phyloP scores from a whole-genome alignment of 768 basidiomycete genomes.

The Gymnopilus dilepis region DNA sequence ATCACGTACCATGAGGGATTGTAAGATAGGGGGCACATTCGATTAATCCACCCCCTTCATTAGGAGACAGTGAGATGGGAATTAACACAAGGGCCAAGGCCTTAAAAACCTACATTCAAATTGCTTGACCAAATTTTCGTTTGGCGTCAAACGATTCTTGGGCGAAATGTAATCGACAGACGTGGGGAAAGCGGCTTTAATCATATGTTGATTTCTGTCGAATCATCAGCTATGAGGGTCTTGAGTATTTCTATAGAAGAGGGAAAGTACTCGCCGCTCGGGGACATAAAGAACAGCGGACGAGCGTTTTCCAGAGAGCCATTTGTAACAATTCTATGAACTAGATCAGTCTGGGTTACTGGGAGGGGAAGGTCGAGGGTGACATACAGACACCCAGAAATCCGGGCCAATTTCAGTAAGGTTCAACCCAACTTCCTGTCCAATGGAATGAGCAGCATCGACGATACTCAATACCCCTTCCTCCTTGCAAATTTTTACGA shows the following conservation, averaged over 20 bases:
- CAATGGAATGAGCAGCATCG: conserved; percentile 84
- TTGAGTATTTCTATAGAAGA: background rate
- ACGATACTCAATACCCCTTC: conserved; percentile 68
- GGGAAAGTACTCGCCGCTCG: conserved; percentile 37
- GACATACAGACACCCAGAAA: conserved; percentile 76
- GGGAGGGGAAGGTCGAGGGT: background rate
- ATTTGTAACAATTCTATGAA: conserved; percentile 81
- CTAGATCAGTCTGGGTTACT: background rate
- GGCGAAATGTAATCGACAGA: conserved; percentile 57
- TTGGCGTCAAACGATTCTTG: conserved; percentile 35
- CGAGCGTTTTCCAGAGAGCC: conserved; percentile 74
- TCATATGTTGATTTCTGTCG: conserved; percentile 64
- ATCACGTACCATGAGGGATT: conserved; percentile 52
- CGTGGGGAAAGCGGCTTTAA: conserved; percentile 65
- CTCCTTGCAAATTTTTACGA: conserved; percentile 68
- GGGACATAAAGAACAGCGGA: conserved; percentile 82
- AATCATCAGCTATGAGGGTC: too few species aligned
- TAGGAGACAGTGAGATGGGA: background rate
- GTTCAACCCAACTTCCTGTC: conserved; percentile 72
- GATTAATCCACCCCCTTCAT: conserved; percentile 68
- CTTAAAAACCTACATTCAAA: conserved; percentile 48
- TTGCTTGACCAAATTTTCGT: conserved; percentile 47
- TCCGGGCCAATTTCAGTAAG: conserved; percentile 64
- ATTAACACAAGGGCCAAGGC: background rate
- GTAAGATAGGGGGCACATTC: conserved; percentile 62